These are phyloP conservation scores for Xerocomus amazonicus DNA, from an alignment of 1,284 basidiomycete species.

Conservation along the genomic window DNA sequence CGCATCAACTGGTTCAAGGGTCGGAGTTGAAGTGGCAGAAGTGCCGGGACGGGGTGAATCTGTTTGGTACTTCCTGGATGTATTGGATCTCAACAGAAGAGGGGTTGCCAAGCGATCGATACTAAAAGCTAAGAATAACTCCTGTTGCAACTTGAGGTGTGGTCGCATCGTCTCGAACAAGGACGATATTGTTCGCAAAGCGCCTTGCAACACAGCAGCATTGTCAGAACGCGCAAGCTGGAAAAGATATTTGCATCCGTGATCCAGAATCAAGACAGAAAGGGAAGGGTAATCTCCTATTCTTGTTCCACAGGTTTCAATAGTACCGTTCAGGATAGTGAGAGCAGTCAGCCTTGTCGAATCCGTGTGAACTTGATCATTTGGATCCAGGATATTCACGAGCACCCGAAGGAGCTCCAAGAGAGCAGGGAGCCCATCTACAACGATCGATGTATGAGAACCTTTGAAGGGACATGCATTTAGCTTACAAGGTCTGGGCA, in stretches of 20 bases:
- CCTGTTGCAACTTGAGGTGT: conserved; percentile 94
- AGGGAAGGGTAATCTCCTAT: conserved; percentile 78
- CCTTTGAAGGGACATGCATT: background rate
- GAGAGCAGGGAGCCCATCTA: conserved; percentile 90
- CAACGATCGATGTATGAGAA: conserved; percentile 7
- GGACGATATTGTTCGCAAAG: conserved; percentile 83
- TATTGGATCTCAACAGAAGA: conserved; percentile 26
- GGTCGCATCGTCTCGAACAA: conserved; percentile 87
- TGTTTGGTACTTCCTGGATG: conserved; percentile 31
- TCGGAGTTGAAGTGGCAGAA: conserved; percentile 45
- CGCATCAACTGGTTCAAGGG: conserved; percentile 41
- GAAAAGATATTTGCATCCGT: conserved; percentile 95
- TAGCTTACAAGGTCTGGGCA: conserved; percentile 25
- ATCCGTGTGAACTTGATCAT: conserved; percentile 93
- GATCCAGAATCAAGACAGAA: conserved; percentile 72
- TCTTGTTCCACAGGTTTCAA: conserved; percentile 79
- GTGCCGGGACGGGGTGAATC: conserved; percentile 59
- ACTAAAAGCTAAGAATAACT: conserved; percentile 91
- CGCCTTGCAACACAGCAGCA: conserved; percentile 70
- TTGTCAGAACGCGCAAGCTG: conserved; percentile 91
- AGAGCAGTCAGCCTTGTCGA: conserved; percentile 91
- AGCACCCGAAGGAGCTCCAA: conserved; percentile 92
- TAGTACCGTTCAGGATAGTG: conserved; percentile 83
- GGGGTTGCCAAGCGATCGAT: conserved; percentile 84
- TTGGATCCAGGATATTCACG: conserved; percentile 93